Evolutionary conservation across 148 eudicot species (phyloP), one percentile per base, ranked within the genome.

Genomic region (Heliamphora exappendiculata): DNA sequence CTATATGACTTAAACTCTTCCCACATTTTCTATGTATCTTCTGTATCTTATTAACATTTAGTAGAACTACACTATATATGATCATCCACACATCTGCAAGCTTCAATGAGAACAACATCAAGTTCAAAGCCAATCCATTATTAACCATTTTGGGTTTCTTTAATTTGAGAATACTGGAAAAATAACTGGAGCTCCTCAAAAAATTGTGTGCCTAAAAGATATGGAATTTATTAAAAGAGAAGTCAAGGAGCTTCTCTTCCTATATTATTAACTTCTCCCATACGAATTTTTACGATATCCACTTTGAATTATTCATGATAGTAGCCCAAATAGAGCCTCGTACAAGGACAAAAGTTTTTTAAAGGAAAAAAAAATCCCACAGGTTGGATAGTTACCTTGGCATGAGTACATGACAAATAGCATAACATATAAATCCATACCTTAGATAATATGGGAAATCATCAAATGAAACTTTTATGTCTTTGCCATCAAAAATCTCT

Each of bases 391-490:
- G 42, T 50, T 9, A 37, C 58, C 20, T 0, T 1, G 22, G 24
- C 0, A 3, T 10, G 12, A 31, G 37, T 22, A 39, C 66, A 60
- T 10, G n/a, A 76, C 22, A 47, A 28, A 50, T 73, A 66, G 19
- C 17, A 59, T 12, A 0, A 9, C 17, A 58, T n/a, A 67, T 59
- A 49, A 8, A 36, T 42, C 24, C 77, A 74, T 55, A 93, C 98
- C 98, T 93, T 69, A 91, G 76, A 80, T 91, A 93, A 85, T 93
- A 93, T 22, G 97, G 98, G 83, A 93, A 93, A 59, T 86, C 83
- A 58, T 91, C 94, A 78, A 93, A 93, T 39, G 97, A 86, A 81
- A 93, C 94, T 66, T 86, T 85, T 45, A 88, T 69, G 22, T 88
- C 77, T 68, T 84, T 86, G 42, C 97, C 97, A 84, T 90, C 88